Evolutionary conservation across 176 grass and related monocot species (phyloP), one percentile per base, ranked within the genome.

Genomic region (Poa annua): DNA sequence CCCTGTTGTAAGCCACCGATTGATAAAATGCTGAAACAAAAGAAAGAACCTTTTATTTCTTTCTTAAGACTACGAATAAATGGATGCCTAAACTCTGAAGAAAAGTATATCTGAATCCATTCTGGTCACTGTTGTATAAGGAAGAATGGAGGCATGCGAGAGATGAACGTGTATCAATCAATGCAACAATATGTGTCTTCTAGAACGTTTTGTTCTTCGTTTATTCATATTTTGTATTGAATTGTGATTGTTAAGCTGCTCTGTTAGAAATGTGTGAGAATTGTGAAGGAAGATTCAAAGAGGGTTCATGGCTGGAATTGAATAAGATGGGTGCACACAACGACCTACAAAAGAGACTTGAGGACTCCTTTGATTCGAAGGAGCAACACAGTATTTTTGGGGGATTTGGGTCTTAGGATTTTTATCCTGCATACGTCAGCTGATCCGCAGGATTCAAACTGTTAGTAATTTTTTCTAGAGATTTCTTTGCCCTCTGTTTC

Each of bases 21-120:
- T 17, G 13, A 8, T 50, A 50, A 76, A 66, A 62, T 7, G 35
- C 48, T 84, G 67, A 36, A 66, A 54, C 54, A 22, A 38, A 41
- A 54, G 35, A 44, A 16, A 77, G 33, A 78, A 21, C 34, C 17
- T 72, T 80, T 42, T 86, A 17, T 64, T 32, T 80, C 24, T 80
- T 65, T 81, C 44, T 78, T 54, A 10, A 10, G 47, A 12, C 22
- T 45, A 5, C 24, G 35, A 55, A 68, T 3, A 85, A 47, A 61
- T 38, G 13, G 19, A 48, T 66, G 36, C 11, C 20, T 25, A 0
- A 45, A 66, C 13, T 34, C 62, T 17, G 62, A 17, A 12, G 11
- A 16, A 5, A 49, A 4, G 65, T 55, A 4, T 26, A 10, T 62
- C 22, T 75, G 19, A 53, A 78, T 11, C 47, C 66, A 74, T 33